A percentile compares a stretch with the other conserved stretches of the same genome.
phyloP scores from a whole-genome alignment of 2,329 filamentous ascomycete species.

The Penicillium frequentans region DNA sequence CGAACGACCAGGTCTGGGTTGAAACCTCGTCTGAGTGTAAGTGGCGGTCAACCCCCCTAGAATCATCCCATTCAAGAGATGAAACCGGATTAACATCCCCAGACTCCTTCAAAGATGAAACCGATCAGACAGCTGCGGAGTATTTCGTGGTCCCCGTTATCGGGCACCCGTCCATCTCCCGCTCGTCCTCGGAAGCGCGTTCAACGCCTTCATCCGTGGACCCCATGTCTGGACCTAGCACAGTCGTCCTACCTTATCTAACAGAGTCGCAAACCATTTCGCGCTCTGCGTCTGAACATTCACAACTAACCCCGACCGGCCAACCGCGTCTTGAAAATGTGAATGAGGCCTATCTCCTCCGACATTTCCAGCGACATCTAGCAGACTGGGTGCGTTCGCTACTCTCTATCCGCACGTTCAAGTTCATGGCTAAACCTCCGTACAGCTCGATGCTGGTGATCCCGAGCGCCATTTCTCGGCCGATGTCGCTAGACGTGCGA shows the following conservation, averaged over 20 bases:
- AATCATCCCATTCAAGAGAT: neutral
- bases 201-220: slow-evolving; percentile 29
- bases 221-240: slow-evolving; percentile 12
- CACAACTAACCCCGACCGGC: slow-evolving; percentile 20
- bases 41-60: slow-evolving; percentile 6
- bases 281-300: slow-evolving; percentile 18
- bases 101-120: slow-evolving; percentile 39
- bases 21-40: slow-evolving; percentile 29
- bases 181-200: slow-evolving; percentile 25
- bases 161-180: slow-evolving; percentile 14
- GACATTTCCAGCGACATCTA: slow-evolving; percentile 34
- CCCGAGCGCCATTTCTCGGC: slow-evolving; percentile 31
- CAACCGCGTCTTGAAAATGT: slow-evolving; percentile 27
- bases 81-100: neutral
- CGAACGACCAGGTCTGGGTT: slow-evolving; percentile 35
- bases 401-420: neutral
- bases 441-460: slow-evolving; percentile 34
- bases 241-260: slow-evolving; percentile 12
- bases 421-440: slow-evolving; percentile 8
- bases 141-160: slow-evolving; percentile 30
- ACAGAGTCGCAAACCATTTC: slow-evolving; percentile 12
- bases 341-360: slow-evolving; percentile 35
- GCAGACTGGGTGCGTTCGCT: slow-evolving; percentile 30
- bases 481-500: slow-evolving; percentile 32
- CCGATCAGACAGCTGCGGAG: slow-evolving; percentile 35